Conservation (phyloP, 352 stramenopile genomes). For the Phytophthora megakarya region DNA sequence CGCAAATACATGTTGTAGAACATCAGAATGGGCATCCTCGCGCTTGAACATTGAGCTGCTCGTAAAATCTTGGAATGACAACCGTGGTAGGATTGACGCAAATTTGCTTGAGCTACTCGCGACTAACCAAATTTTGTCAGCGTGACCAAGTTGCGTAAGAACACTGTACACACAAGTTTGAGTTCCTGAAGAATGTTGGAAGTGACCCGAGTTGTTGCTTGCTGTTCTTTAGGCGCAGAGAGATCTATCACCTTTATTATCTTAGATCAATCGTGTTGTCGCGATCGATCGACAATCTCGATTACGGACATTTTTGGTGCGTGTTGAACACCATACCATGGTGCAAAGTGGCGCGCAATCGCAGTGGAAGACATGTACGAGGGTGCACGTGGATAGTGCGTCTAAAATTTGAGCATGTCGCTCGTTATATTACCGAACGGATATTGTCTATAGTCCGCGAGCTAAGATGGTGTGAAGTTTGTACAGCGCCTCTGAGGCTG, state of each 20-base stretch:
- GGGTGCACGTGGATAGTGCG: conserved; percentile 10
- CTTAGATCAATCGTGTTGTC: neutral
- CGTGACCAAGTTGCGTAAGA: neutral
- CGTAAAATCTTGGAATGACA: conserved; percentile 22
- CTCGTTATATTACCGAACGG: conserved; percentile 25
- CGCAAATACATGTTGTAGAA: conserved; percentile 60
- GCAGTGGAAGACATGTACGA: neutral
- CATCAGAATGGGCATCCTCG: conserved; percentile 5
- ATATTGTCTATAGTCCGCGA: conserved; percentile 20
- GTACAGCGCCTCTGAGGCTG: conserved; percentile 46
- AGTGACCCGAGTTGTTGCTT: neutral
- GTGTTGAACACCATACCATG: neutral
- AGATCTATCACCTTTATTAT: neutral
- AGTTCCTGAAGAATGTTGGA: neutral
- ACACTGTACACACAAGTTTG: neutral
- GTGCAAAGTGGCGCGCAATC: neutral
- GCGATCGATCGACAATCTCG: neutral
- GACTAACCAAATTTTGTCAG: neutral
- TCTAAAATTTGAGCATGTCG: conserved; percentile 23
- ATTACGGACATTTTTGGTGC: neutral
- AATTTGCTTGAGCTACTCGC: neutral
- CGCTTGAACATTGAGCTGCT: conserved; percentile 17
- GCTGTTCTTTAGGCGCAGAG: conserved; percentile 5
- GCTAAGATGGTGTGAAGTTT: conserved; percentile 44
- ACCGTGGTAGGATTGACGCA: conserved; percentile 15